phyloP scores from a whole-genome alignment of 306 rosid species.

The Gillenia trifoliata region DNA sequence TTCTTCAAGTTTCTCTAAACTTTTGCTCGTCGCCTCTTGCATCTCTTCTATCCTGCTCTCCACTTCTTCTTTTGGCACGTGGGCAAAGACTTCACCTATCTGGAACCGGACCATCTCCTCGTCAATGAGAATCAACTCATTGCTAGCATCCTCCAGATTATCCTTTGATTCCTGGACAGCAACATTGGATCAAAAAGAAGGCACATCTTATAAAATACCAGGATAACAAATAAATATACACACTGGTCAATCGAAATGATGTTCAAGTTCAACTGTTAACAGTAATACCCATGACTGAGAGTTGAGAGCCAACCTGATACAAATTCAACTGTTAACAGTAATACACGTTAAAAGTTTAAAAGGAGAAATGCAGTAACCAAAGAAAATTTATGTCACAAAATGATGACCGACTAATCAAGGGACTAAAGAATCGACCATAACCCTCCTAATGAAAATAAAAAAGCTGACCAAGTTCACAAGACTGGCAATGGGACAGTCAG shows the following conservation, averaged over 20 bases:
- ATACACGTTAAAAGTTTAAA: not conserved
- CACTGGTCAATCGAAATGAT: not conserved
- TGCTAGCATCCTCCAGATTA: conserved; percentile 85
- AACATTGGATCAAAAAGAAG: not conserved
- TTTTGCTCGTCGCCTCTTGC: conserved; percentile 65
- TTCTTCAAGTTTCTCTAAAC: conserved; percentile 60
- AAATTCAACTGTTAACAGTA: not conserved
- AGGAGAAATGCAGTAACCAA: not conserved
- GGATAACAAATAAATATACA: not conserved
- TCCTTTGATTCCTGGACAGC: conserved; percentile 64
- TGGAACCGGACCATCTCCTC: conserved; percentile 87
- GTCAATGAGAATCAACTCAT: conserved; percentile 85
- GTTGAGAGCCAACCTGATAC: not conserved
- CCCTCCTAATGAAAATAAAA: not conserved
- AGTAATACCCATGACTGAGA: not conserved
- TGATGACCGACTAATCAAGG: not conserved
- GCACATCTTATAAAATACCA: not conserved
- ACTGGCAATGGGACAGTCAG: not conserved
- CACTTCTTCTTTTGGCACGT: conserved; percentile 81
- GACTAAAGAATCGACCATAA: not conserved
- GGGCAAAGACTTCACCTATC: conserved; percentile 88
- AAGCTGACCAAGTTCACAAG: not conserved
- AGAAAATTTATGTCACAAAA: not conserved
- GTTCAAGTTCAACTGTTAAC: not conserved
- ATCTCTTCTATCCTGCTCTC: conserved; percentile 73